Percentiles rank a stretch among this genome's conserved stretches.
phyloP scores from a whole-genome alignment of 257 asterid species.

The Solanum clarkiae region DNA sequence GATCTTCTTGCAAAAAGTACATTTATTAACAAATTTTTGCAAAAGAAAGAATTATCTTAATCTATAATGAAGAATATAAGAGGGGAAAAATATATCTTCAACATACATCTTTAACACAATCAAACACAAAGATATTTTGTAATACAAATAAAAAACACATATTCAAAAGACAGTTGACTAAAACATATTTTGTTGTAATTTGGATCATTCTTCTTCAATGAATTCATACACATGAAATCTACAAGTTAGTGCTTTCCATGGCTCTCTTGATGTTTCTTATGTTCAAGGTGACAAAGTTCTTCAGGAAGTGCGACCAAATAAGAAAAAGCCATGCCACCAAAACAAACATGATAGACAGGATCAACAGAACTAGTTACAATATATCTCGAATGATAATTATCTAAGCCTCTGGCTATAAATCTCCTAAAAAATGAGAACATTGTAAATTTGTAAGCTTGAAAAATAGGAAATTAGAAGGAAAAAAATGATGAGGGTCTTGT shows the following conservation, averaged over 20 bases:
- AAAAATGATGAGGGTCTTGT: not conserved
- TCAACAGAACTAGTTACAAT: not conserved
- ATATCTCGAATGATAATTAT: not conserved
- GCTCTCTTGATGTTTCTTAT: not conserved
- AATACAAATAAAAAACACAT: not conserved
- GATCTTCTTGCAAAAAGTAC: not conserved
- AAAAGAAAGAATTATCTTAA: not conserved
- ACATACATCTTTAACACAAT: not conserved
- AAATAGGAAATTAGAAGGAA: not conserved
- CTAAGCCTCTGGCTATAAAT: not conserved
- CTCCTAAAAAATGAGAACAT: not conserved
- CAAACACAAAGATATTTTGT: not conserved
- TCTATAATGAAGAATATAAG: not conserved
- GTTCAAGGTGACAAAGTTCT: slow-evolving; percentile 1
- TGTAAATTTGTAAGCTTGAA: not conserved
- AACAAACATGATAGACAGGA: not conserved
- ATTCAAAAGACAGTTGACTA: not conserved
- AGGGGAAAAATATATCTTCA: not conserved
- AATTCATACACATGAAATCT: not conserved
- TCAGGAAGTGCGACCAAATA: not conserved
- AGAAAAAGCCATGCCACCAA: slow-evolving; percentile 1
- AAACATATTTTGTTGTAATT: not conserved
- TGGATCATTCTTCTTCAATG: not conserved
- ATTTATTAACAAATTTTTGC: not conserved
- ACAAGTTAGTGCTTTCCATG: not conserved